Percentiles rank a stretch among this genome's conserved stretches.
Evolutionary conservation across 2,329 filamentous ascomycete genomes (phyloP).

Genomic region (Penicillium decumbens): DNA sequence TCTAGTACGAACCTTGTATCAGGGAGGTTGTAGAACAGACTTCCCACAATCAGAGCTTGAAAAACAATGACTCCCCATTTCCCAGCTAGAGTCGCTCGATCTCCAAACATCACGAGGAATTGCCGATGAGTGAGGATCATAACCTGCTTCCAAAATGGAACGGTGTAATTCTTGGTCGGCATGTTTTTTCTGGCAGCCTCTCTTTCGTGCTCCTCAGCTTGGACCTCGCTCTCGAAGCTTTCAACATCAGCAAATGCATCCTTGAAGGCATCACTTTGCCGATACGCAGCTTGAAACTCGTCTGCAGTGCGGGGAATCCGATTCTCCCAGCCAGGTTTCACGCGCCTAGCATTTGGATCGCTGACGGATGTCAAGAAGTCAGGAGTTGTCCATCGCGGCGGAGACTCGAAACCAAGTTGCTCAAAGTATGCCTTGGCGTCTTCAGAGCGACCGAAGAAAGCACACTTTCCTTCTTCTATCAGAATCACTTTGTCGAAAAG

Average conservation of each 20-base stretch:
- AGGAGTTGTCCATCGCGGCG: slow-evolving; percentile 65
- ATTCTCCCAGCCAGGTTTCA: slow-evolving; percentile 55
- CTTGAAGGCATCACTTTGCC: slow-evolving; percentile 45
- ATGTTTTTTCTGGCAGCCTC: slow-evolving; percentile 36
- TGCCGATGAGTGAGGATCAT: slow-evolving; percentile 53
- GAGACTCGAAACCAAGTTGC: slow-evolving; percentile 67
- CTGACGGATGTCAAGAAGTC: slow-evolving; percentile 77
- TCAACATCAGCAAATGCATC: slow-evolving; percentile 47
- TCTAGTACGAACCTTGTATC: slow-evolving; percentile 38
- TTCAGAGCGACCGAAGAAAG: slow-evolving; percentile 64
- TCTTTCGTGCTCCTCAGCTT: slow-evolving; percentile 41
- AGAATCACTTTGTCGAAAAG: slow-evolving; percentile 66
- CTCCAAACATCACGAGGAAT: slow-evolving; percentile 53
- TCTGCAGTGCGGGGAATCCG: slow-evolving; percentile 52
- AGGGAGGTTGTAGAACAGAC: slow-evolving; percentile 53
- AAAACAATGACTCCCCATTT: slow-evolving; percentile 50
- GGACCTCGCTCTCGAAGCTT: slow-evolving; percentile 51
- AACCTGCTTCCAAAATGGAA: slow-evolving; percentile 50
- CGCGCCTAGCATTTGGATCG: slow-evolving; percentile 54
- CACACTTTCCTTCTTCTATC: slow-evolving; percentile 63
- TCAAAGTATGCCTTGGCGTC: slow-evolving; percentile 65
- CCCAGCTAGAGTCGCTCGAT: slow-evolving; percentile 47
- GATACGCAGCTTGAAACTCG: slow-evolving; percentile 53
- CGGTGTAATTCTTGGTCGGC: slow-evolving; percentile 51
- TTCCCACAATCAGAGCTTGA: slow-evolving; percentile 45